Percentiles rank a stretch among this genome's conserved stretches.
phyloP scores from a whole-genome alignment of 768 basidiomycete genomes.

The Suillus decipiens region DNA sequence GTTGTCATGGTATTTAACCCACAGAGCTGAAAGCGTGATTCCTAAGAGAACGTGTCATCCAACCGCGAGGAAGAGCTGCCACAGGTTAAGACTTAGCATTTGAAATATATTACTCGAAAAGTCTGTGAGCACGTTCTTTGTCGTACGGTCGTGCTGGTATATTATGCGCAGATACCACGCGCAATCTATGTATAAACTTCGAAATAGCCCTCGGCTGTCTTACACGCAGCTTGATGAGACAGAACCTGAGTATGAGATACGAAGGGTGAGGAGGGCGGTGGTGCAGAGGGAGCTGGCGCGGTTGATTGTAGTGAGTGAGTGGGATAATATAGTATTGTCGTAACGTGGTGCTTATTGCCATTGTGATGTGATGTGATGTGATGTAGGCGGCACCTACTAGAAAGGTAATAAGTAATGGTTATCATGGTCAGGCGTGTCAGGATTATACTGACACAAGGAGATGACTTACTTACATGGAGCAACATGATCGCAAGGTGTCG shows the following conservation, averaged over 20 bases:
- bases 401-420: constrained; percentile 10
- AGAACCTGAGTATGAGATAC: constrained; percentile 25
- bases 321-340: neutral
- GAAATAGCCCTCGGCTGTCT: constrained; percentile 9
- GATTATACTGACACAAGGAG: constrained; percentile 11
- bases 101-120: neutral
- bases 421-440: constrained; percentile 22
- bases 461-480: constrained; percentile 13
- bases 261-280: constrained; percentile 22
- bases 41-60: neutral
- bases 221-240: constrained; percentile 10
- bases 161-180: constrained; percentile 16
- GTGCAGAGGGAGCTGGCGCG: constrained; percentile 23
- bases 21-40: neutral
- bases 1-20: neutral
- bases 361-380: neutral
- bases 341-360: constrained; percentile 7
- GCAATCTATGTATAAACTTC: constrained; percentile 18
- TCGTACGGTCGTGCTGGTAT: neutral
- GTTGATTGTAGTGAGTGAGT: constrained; percentile 22
- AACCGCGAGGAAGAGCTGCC: neutral
- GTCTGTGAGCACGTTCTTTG: neutral
- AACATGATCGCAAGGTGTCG: neutral
- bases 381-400: constrained; percentile 31
- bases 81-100: no score